phyloP scores from a whole-genome alignment of 2,329 filamentous ascomycete species.

The Ophioceras dolichostomum region DNA sequence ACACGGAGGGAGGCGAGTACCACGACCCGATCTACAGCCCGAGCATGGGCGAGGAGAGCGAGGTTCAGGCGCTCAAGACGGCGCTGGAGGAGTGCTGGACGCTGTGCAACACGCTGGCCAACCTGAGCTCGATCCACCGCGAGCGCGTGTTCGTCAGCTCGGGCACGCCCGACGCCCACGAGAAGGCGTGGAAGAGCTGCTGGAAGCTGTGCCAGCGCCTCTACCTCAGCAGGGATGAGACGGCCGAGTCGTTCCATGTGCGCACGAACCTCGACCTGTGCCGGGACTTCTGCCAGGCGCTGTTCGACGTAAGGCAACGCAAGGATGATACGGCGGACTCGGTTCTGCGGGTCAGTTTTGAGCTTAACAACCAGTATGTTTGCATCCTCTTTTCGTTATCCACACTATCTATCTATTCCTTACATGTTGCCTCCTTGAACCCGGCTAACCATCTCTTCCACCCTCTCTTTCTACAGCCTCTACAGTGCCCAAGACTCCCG shows the following conservation, averaged over 20 bases:
- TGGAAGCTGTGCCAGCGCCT: conserved; percentile 87
- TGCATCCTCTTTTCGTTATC: not conserved
- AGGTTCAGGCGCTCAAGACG: conserved; percentile 56
- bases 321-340: conserved; percentile 75
- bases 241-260: conserved; percentile 53
- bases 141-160: conserved; percentile 67
- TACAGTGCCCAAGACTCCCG: conserved; percentile 80
- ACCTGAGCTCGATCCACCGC: conserved; percentile 71
- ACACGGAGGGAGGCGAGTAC: conserved; percentile 42
- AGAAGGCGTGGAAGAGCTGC: conserved; percentile 85
- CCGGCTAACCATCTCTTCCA: conserved; percentile 15
- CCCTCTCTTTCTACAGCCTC: conserved; percentile 31
- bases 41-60: conserved; percentile 32
- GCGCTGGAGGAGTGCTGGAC: conserved; percentile 88
- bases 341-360: conserved; percentile 82
- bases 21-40: conserved; percentile 30
- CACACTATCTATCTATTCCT: not conserved
- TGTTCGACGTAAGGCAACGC: conserved; percentile 75
- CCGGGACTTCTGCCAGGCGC: conserved; percentile 79
- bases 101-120: conserved; percentile 80
- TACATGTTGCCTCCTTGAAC: too few relatives aligned
- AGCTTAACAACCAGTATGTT: conserved; percentile 76
- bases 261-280: conserved; percentile 73
- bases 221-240: conserved; percentile 68
- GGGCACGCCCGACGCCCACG: conserved; percentile 63